Conservation (phyloP, 140 eudicot genomes). For the Stevia rebaudiana region DNA sequence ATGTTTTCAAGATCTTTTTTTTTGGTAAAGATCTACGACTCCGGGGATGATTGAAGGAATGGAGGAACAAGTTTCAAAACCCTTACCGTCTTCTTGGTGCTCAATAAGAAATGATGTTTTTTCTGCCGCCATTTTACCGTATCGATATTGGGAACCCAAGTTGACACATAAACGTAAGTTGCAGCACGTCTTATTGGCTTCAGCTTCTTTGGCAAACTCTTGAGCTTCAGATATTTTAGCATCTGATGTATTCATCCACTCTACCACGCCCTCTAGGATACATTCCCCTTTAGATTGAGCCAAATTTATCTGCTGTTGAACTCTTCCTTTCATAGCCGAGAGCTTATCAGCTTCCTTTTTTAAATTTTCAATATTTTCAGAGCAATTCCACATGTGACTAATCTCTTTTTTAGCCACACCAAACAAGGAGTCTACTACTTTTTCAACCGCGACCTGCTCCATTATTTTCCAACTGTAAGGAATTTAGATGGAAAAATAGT, state of each 20-base stretch:
- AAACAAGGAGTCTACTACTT: not conserved
- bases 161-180: not conserved
- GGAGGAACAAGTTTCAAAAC: not conserved
- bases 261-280: not conserved
- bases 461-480: not conserved
- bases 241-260: conserved; percentile 5
- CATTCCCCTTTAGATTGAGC: not conserved
- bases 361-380: not conserved
- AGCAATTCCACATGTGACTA: not conserved
- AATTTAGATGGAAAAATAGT: not conserved
- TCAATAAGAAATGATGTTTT: not conserved
- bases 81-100: not conserved
- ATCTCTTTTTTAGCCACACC: conserved; percentile 6
- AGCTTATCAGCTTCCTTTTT: not conserved
- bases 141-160: not conserved
- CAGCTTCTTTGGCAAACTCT: not conserved
- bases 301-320: not conserved
- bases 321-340: not conserved
- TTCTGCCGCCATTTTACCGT: not conserved
- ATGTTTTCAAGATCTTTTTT: not conserved
- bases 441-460: not conserved
- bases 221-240: not conserved
- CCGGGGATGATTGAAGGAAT: not conserved
- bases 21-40: not conserved
- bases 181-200: not conserved